phyloP scores from a whole-genome alignment of 495 filamentous ascomycete genomes.

The Pyronema domesticum region DNA sequence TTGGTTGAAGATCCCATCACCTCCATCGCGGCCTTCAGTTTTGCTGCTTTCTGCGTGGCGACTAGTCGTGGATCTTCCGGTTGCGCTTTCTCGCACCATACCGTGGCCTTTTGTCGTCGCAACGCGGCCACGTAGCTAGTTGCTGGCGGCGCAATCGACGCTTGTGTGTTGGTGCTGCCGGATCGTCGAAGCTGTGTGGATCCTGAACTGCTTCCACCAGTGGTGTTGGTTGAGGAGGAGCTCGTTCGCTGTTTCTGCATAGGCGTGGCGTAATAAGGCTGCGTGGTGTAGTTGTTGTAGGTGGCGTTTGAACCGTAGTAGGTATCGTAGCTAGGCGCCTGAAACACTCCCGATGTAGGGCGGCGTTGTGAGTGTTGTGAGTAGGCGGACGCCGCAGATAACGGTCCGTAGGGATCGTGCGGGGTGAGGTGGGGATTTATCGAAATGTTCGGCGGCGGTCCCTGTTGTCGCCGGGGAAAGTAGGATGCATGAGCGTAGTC shows the following conservation, averaged over 20 bases:
- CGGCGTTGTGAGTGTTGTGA: slow-evolving; percentile 12
- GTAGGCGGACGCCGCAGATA: slow-evolving; percentile 10
- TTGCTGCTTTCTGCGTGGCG: slow-evolving; percentile 64
- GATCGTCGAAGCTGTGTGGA: slow-evolving; percentile 17
- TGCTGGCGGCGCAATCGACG: slow-evolving; percentile 14
- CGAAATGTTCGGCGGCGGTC: slow-evolving; percentile 7
- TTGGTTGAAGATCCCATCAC: slow-evolving; percentile 38
- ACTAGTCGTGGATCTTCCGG: slow-evolving; percentile 72
- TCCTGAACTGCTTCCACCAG: slow-evolving; percentile 10
- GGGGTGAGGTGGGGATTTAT: slow-evolving; percentile 15
- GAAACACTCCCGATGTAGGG: slow-evolving; percentile 17
- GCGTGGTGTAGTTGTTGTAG: slow-evolving; percentile 5
- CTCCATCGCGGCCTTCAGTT: slow-evolving; percentile 66
- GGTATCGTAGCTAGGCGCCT: slow-evolving; percentile 6
- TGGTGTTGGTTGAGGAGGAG: slow-evolving; percentile 12
- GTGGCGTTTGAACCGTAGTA: slow-evolving; percentile 5
- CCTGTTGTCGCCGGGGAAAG: slow-evolving; percentile 15
- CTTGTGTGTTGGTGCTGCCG: slow-evolving; percentile 18
- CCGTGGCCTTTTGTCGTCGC: slow-evolving; percentile 89
- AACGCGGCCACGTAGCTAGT: slow-evolving; percentile 71
- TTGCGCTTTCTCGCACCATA: slow-evolving; percentile 94
- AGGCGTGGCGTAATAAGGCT: slow-evolving; percentile 7
- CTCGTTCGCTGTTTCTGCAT: slow-evolving; percentile 13
- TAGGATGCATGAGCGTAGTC: slow-evolving; percentile 20
- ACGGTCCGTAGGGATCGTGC: slow-evolving; percentile 12